These are phyloP conservation scores for Monascus purpureus DNA, from an alignment of 495 filamentous ascomycete species.

Conservation along the genomic window DNA sequence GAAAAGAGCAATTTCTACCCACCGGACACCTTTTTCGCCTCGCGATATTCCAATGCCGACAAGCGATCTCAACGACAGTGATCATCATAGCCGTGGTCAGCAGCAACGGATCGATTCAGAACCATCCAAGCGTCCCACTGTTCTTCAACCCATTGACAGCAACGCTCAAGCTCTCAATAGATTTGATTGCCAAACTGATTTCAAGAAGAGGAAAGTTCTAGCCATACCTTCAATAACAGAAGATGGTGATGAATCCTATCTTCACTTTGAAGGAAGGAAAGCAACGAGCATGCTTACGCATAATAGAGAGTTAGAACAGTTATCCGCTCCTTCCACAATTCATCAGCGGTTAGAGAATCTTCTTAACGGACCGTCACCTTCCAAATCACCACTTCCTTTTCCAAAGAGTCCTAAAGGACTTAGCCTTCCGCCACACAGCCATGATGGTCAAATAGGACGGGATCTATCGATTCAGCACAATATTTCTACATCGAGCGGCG, in stretches of 20 bases:
- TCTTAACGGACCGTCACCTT: slow-evolving; percentile 19
- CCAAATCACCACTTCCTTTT: slow-evolving; percentile 11
- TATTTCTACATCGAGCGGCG: background rate
- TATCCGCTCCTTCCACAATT: slow-evolving; percentile 1
- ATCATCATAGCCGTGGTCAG: background rate
- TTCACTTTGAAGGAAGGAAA: background rate
- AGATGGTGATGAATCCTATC: slow-evolving; percentile 21
- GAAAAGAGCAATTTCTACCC: slow-evolving; percentile 29
- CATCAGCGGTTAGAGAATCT: slow-evolving; percentile 20
- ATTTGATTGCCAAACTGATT: background rate
- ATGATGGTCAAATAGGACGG: background rate
- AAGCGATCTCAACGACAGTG: too few species aligned
- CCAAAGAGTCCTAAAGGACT: background rate
- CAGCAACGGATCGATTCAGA: background rate
- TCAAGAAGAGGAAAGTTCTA: slow-evolving; percentile 5
- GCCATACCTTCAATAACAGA: slow-evolving; percentile 18
- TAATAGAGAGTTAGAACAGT: background rate
- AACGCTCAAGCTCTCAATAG: slow-evolving; percentile 5
- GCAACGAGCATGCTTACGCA: background rate
- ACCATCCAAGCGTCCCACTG: slow-evolving; percentile 1
- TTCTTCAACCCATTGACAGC: slow-evolving; percentile 13
- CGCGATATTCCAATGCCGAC: too few species aligned
- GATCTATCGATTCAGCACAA: background rate
- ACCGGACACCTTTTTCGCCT: too few species aligned
- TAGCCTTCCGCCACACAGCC: background rate